Base-by-base conservation (phyloP, 148 eudicot genomes). In the Silene latifolia region DNA sequence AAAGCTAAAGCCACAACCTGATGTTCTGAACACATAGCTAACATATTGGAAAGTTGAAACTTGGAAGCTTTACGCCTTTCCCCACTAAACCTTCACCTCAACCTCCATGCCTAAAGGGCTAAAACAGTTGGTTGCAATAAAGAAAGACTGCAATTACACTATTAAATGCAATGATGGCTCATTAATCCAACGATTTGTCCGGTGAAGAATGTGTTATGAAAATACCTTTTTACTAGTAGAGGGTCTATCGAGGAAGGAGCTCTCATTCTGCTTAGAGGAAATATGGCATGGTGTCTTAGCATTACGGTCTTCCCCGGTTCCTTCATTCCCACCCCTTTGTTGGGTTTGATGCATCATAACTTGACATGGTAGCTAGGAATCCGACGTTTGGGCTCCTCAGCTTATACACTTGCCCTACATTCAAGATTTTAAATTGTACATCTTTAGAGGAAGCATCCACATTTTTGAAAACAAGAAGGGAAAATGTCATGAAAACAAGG, bases 331-430 rank as follows among this genome's bases (percentile, higher is more conserved):
- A 96, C 48, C 87, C 93, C 75, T 85, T 88, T 61, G 99, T 92
- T 72, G 98, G 99, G 74, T 96, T 87, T 29, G 99, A 92, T 69
- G 99, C 88, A 85, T 96, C 97, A 79, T 83, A 87, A 76, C 64
- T 72, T 44, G 91, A 78, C 75, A 89, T 72, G 10, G 91, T 85
- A 57, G 87, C 83, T 79, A 96, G 64, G 80, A 89, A 87, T 70
- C 80, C 79, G 51, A 79, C 81, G 80, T 86, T 89, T 32, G 99
- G 97, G 77, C 72, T 90, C 82, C 88, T 84, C 81, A 96, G 77
- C 81, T 85, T 92, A 77, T 96, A 96, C 46, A 92, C 80, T 83
- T 88, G 88, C 69, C 99, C 99, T 93, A 81, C 74, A 78, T 53
- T 47, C 74, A 35, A 44, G 58, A 69, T 27, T 77, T 56, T 71